Base-by-base conservation (phyloP, 495 filamentous ascomycete species). In the Aspergillus mulundensis region DNA sequence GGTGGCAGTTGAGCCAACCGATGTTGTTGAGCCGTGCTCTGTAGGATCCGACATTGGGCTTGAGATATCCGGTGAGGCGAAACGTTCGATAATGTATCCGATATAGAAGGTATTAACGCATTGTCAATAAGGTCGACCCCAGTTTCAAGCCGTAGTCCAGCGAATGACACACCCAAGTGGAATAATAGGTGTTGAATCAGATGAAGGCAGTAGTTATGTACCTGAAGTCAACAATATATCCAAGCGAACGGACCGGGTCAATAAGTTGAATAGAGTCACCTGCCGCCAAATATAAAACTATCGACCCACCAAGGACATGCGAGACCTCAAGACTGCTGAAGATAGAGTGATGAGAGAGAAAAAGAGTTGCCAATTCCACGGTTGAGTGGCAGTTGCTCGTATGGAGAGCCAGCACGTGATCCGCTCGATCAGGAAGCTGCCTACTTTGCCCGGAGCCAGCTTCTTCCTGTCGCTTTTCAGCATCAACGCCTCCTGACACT, bases 371-470 rank as follows among this genome's bases (percentile, higher is more conserved):
- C 7, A 38, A 30, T 16, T 32, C 12, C 11, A 36, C 45, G n/a
- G 20, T 41, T 19, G 11, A 24, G 48, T 42, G 42, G 34, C 48
- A 39, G 47, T 24, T 50, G 47, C 30, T 52, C 47, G 28, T 39
- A 52, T 47, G 23, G 56, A 25, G 18, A 32, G 10, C 2, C 7
- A 24, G 28, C 54, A 57, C 54, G 54, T 57, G 54, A 57, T 44
- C 5, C 1, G 10, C 46, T 50, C 18, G 39, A 50, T 57, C 25
- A 14, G 54, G 54, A 57, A 57, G 46, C 46, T 45, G 39, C 54
- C 8, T 32, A 15, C 41, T 24, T 45, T 24, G 32, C 6, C 11
- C 32, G 10, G 28, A 10, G 28, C 36, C 20, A 52, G 49, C 34
- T 36, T 41, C 10, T 16, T 28, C 10, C 18, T 16, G 32, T 7